A percentile compares a stretch with the other conserved stretches of the same genome.
phyloP scores from a whole-genome alignment of 345 rosid genomes.

The Bretschneidera sinensis region DNA sequence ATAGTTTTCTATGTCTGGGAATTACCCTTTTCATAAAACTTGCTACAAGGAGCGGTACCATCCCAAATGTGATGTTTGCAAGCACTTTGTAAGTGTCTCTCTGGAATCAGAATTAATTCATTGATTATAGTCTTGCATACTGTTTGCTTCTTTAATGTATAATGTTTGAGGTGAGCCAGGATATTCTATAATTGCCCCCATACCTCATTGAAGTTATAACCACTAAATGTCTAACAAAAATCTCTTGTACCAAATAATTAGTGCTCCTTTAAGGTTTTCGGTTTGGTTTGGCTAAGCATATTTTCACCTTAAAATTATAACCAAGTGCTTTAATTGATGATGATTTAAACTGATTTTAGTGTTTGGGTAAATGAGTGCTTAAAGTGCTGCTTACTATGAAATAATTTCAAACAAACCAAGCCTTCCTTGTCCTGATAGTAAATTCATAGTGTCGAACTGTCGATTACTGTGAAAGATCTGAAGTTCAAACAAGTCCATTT shows the following conservation, averaged over 20 bases:
- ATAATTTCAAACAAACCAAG: no score
- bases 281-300: no score
- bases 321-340: no score
- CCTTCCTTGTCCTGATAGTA: not conserved
- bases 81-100: conserved; percentile 60
- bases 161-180: not conserved
- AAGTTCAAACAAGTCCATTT: no score
- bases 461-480: no score
- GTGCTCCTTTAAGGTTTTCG: not conserved
- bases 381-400: no score
- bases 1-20: conserved; percentile 82
- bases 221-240: not conserved
- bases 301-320: no score
- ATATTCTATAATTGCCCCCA: not conserved
- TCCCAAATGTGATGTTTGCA: conserved; percentile 98
- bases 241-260: not conserved
- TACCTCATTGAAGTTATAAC: not conserved
- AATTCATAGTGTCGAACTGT: no score
- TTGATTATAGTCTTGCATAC: not conserved
- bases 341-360: no score
- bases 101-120: not conserved
- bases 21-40: conserved; percentile 75
- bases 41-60: conserved; percentile 86
- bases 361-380: no score
- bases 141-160: not conserved